A percentile compares a stretch with the other conserved stretches of the same genome.
phyloP scores from a whole-genome alignment of 1,284 basidiomycete genomes.

The Irpex sp. region DNA sequence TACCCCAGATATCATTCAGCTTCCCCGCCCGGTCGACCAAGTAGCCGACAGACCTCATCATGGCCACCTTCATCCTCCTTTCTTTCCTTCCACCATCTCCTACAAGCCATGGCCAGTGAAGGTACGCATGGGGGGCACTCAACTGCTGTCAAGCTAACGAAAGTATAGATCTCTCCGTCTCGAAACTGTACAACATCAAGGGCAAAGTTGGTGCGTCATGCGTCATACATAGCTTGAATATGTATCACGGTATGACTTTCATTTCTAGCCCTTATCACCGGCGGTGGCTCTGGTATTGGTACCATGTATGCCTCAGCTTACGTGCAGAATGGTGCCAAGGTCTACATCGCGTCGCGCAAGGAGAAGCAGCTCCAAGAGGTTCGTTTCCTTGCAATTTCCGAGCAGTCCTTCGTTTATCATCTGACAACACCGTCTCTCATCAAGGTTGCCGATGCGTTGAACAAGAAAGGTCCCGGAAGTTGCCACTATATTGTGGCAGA shows the following conservation, averaged over 20 bases:
- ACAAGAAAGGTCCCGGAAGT: conserved; percentile 51
- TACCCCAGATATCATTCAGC: neutral
- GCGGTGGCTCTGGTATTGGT: conserved; percentile 76
- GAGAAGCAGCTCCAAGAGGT: conserved; percentile 75
- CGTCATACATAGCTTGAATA: neutral
- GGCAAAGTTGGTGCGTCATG: conserved; percentile 64
- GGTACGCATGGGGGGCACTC: neutral
- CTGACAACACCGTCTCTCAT: conserved; percentile 2
- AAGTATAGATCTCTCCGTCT: conserved; percentile 50
- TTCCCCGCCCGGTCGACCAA: neutral
- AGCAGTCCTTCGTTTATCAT: neutral
- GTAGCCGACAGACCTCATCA: neutral
- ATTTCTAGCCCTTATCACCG: conserved; percentile 68
- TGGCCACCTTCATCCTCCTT: neutral
- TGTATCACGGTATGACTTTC: neutral
- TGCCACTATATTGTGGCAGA: conserved; percentile 75
- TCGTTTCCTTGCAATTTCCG: neutral
- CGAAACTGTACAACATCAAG: conserved; percentile 68
- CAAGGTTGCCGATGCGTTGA: conserved; percentile 59
- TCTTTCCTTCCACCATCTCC: neutral
- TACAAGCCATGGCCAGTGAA: neutral
- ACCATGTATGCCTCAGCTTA: conserved; percentile 80
- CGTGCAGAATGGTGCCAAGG: conserved; percentile 57
- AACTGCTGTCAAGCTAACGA: neutral
- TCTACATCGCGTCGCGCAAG: conserved; percentile 85